These are phyloP conservation scores for Paecilomyces sp. DNA, from an alignment of 2,329 filamentous ascomycete genomes.

Conservation along the genomic window DNA sequence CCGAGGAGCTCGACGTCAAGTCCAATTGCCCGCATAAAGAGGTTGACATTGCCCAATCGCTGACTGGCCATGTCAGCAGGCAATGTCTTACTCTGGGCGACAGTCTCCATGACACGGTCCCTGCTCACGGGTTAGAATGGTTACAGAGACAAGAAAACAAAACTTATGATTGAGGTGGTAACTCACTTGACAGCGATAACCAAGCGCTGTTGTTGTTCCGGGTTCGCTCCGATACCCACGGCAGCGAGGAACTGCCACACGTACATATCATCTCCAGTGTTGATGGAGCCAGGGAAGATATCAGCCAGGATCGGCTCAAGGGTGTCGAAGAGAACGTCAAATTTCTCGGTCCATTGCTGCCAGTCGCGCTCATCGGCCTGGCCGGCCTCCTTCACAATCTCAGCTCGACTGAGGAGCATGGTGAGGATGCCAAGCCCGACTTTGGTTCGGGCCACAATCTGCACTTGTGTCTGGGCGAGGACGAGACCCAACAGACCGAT, in stretches of 20 bases:
- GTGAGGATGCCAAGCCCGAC: constrained; percentile 86
- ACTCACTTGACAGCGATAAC: constrained; percentile 83
- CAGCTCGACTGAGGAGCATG: constrained; percentile 87
- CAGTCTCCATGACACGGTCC: constrained; percentile 94
- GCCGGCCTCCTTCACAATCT: constrained; percentile 80
- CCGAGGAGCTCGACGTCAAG: constrained; percentile 79
- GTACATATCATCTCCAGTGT: constrained; percentile 85
- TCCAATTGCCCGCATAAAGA: constrained; percentile 99
- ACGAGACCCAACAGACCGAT: constrained; percentile 83
- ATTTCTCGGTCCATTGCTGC: constrained; percentile 76
- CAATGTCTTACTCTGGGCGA: constrained; percentile 79
- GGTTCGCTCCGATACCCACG: constrained; percentile 85
- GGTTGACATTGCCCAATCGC: constrained; percentile 83
- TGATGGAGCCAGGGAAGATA: constrained; percentile 88
- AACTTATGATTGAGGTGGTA: neutral
- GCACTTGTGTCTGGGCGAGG: constrained; percentile 72
- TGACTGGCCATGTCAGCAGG: constrained; percentile 78
- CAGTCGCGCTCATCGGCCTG: constrained; percentile 64
- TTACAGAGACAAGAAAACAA: neutral
- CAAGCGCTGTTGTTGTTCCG: constrained; percentile 89
- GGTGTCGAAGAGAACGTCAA: constrained; percentile 79
- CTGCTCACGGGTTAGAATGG: constrained; percentile 21
- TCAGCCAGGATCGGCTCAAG: constrained; percentile 76
- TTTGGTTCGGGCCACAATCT: constrained; percentile 75
- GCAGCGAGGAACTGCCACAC: constrained; percentile 97